These are phyloP conservation scores for Henningerozyma blattae DNA, from an alignment of 805 yeast species.

Conservation along the genomic window DNA sequence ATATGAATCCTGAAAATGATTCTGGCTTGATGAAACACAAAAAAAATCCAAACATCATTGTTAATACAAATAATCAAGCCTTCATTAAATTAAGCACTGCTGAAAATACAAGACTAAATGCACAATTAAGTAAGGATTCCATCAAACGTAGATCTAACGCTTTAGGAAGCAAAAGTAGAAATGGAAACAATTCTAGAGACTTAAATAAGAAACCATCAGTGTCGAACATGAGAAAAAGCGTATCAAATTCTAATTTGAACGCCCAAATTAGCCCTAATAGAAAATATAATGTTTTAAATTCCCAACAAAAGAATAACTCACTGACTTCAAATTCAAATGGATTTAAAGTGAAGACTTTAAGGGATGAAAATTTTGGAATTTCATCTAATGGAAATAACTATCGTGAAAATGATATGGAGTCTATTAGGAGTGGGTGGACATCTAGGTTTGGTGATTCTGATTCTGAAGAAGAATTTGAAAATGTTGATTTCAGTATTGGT, in stretches of 20 bases:
- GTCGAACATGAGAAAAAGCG: background rate
- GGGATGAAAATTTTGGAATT: background rate
- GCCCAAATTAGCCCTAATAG: background rate
- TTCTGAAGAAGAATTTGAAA: conserved; percentile 35
- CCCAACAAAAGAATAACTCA: background rate
- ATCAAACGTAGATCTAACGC: background rate
- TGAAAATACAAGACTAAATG: conserved; percentile 65
- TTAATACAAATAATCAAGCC: conserved; percentile 56
- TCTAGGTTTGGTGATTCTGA: conserved; percentile 57
- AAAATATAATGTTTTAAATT: background rate
- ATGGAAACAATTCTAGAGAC: background rate
- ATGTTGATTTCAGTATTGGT: no score
- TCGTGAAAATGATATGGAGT: background rate
- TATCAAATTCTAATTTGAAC: background rate
- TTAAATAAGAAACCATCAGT: background rate
- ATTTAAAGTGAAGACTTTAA: background rate
- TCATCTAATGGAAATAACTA: no score
- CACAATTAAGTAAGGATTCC: conserved; percentile 36
- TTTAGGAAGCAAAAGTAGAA: background rate
- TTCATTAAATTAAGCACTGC: conserved; percentile 64
- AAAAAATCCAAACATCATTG: no score
- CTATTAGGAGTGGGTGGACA: conserved; percentile 7
- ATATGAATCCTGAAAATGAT: conserved; percentile 9
- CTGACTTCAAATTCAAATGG: background rate
- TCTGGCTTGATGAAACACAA: no score